Conservation (phyloP, 2,329 filamentous ascomycete genomes). For the Aspergillus arachidicola region DNA sequence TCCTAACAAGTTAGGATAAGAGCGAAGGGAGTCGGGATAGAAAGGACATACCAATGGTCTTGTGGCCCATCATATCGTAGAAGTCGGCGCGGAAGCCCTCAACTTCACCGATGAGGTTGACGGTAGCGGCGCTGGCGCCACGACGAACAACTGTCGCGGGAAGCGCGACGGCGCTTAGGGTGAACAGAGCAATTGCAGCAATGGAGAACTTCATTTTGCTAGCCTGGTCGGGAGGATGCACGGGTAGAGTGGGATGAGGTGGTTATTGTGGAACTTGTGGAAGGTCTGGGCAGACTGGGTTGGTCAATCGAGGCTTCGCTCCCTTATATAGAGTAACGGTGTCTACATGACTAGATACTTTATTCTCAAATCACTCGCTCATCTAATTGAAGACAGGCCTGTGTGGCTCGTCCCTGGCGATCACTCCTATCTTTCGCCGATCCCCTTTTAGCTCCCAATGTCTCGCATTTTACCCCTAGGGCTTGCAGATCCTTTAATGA, state of each 20-base stretch:
- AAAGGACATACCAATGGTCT: conserved; percentile 2
- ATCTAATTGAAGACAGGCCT: not conserved
- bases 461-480: not conserved
- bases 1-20: not conserved
- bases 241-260: not conserved
- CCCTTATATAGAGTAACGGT: not conserved
- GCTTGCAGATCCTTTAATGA: not conserved
- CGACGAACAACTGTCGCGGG: conserved; percentile 2
- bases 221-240: not conserved
- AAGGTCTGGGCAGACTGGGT: not conserved
- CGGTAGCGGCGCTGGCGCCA: conserved; percentile 1
- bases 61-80: conserved; percentile 10
- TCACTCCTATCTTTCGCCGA: conserved; percentile 4
- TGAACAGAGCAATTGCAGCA: conserved; percentile 1
- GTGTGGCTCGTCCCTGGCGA: not conserved
- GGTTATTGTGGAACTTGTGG: not conserved
- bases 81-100: conserved; percentile 7
- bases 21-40: not conserved
- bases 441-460: not conserved
- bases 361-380: not conserved
- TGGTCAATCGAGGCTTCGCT: not conserved
- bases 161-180: not conserved
- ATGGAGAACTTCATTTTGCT: conserved; percentile 9
- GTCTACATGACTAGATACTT: no score
- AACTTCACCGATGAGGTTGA: conserved; percentile 1